phyloP scores from a whole-genome alignment of 1,139 yeast species.

The Geotrichum cucujoidarum region DNA sequence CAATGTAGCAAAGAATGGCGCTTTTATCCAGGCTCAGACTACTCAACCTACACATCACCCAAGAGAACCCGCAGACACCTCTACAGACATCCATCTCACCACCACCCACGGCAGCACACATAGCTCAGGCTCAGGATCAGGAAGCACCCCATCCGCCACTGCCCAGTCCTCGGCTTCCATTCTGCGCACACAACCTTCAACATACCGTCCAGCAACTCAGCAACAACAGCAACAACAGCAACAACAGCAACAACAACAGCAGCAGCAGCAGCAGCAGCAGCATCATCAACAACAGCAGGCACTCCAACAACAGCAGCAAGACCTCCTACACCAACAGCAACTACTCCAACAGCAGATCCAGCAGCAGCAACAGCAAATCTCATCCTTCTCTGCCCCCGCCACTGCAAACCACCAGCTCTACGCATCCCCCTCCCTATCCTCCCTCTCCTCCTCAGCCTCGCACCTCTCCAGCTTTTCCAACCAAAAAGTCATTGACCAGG shows the following conservation, averaged over 20 bases:
- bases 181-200: neutral
- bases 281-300: neutral
- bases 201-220: neutral
- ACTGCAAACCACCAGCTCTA: neutral
- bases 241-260: neutral
- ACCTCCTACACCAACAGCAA: neutral
- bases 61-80: neutral
- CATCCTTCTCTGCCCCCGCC: neutral
- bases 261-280: neutral
- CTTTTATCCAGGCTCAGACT: neutral
- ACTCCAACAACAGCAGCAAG: neutral
- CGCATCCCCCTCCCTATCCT: neutral
- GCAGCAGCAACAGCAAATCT: neutral
- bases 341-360: neutral
- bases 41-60: neutral
- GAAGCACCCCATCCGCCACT: neutral
- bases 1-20: constrained; percentile 5
- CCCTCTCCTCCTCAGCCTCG: constrained; percentile 3
- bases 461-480: neutral
- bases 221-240: neutral
- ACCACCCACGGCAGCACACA: neutral
- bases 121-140: neutral
- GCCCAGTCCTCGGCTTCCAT: neutral
- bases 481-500: constrained; percentile 23
- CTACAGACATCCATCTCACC: neutral